Conservation (phyloP, 345 rosid genomes). For the Melaleuca quinquenervia region DNA sequence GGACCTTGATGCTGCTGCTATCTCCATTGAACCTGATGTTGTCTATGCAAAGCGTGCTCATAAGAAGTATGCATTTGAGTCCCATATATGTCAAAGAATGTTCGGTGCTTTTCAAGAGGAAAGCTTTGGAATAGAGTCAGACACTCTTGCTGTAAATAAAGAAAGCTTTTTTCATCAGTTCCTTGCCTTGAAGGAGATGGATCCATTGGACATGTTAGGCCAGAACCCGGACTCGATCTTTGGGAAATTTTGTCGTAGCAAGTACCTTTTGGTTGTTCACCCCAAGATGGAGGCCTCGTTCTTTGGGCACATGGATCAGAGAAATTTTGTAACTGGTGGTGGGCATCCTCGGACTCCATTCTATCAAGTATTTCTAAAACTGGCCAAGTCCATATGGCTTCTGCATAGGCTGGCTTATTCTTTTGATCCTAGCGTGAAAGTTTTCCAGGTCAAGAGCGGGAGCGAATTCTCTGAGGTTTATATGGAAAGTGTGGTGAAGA, state of each 20-base stretch:
- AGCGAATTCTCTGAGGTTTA: slow-evolving; percentile 3
- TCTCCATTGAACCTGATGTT: slow-evolving; percentile 12
- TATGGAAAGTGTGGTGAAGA: slow-evolving; percentile 10
- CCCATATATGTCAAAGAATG: slow-evolving; percentile 16
- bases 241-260: slow-evolving; percentile 11
- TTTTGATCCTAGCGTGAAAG: slow-evolving; percentile 4
- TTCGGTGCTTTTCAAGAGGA: slow-evolving; percentile 15
- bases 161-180: slow-evolving; percentile 15
- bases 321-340: slow-evolving; percentile 6
- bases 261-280: slow-evolving; percentile 12
- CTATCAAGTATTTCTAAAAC: slow-evolving; percentile 10
- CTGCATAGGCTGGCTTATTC: slow-evolving; percentile 14
- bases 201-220: slow-evolving; percentile 11
- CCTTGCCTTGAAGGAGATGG: slow-evolving; percentile 13
- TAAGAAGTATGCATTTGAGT: slow-evolving; percentile 16
- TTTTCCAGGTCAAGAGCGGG: slow-evolving; percentile 13
- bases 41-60: slow-evolving; percentile 15
- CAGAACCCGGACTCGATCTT: slow-evolving; percentile 15
- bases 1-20: slow-evolving; percentile 18
- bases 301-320: slow-evolving; percentile 14
- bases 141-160: neutral
- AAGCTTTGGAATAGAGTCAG: slow-evolving; percentile 7
- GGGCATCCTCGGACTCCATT: slow-evolving; percentile 19
- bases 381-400: slow-evolving; percentile 11
- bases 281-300: slow-evolving; percentile 19